Percentiles rank a stretch among this genome's conserved stretches.
phyloP scores from a whole-genome alignment of 495 filamentous ascomycete species.

The Pseudomonodictys pantanalensis region DNA sequence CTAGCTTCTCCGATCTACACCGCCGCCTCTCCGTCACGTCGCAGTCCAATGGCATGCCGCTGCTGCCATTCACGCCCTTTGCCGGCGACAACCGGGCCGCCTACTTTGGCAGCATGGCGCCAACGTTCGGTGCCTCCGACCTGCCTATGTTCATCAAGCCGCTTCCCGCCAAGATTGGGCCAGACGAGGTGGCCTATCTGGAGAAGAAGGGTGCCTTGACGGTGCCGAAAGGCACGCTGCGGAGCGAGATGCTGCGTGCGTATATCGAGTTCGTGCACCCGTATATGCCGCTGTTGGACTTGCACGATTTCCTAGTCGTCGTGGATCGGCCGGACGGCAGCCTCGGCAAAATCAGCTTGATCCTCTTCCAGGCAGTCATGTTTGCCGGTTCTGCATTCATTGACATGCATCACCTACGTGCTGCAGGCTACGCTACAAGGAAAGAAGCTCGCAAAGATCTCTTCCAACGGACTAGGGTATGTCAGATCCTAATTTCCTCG shows the following conservation, averaged over 20 bases:
- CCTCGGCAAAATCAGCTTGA: conserved; percentile 66
- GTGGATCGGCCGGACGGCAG: conserved; percentile 63
- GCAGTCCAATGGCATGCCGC: conserved; percentile 14
- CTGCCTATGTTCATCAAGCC: conserved; percentile 73
- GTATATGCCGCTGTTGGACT: conserved; percentile 82
- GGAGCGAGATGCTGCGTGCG: conserved; percentile 69
- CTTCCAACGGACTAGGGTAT: conserved; percentile 74
- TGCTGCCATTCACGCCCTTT: conserved; percentile 29
- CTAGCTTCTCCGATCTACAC: conserved; percentile 26
- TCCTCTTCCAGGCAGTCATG: conserved; percentile 80
- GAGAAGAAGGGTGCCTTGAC: conserved; percentile 70
- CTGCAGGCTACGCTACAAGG: conserved; percentile 65
- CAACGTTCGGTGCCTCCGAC: conserved; percentile 33
- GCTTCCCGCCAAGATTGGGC: conserved; percentile 62
- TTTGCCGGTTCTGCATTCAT: conserved; percentile 77
- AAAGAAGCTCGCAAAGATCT: conserved; percentile 75
- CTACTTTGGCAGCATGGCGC: conserved; percentile 22
- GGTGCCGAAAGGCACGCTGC: conserved; percentile 61
- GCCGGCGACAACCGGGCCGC: conserved; percentile 15
- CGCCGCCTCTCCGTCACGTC: conserved; percentile 32
- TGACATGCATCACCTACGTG: conserved; percentile 63
- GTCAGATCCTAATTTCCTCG: conserved; percentile 25
- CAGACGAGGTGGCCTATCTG: conserved; percentile 74
- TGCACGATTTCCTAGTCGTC: conserved; percentile 67
- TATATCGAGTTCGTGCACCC: conserved; percentile 84